A percentile compares a stretch with the other conserved stretches of the same genome.
These are phyloP conservation scores for Pseudogymnoascus sp. DNA, from an alignment of 2,329 filamentous ascomycete species.

Conservation along the genomic window DNA sequence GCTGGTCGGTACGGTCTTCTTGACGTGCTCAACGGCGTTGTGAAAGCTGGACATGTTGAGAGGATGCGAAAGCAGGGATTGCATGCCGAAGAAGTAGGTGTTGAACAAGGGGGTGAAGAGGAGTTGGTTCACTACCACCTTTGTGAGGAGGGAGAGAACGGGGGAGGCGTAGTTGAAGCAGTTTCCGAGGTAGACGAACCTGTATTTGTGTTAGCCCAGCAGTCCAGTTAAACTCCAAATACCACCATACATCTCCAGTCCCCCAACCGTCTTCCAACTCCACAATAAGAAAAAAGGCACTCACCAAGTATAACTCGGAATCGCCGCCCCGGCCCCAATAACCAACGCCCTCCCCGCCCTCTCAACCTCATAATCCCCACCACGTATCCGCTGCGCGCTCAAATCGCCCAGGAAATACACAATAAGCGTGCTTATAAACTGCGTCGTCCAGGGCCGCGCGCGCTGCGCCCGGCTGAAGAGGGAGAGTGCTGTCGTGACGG, in stretches of 20 bases:
- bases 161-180: slow-evolving; percentile 79
- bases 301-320: slow-evolving; percentile 78
- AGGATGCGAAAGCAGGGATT: slow-evolving; percentile 53
- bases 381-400: slow-evolving; percentile 50
- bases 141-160: slow-evolving; percentile 60
- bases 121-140: slow-evolving; percentile 72
- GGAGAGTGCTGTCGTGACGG: slow-evolving; percentile 43
- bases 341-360: slow-evolving; percentile 63
- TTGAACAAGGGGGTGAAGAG: slow-evolving; percentile 79
- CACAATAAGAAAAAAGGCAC: slow-evolving; percentile 19
- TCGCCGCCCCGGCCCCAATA: slow-evolving; percentile 64
- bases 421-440: slow-evolving; percentile 64
- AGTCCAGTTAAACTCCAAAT: not conserved
- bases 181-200: slow-evolving; percentile 71
- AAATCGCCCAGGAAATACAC: slow-evolving; percentile 75
- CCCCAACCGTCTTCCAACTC: not conserved
- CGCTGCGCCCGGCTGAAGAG: slow-evolving; percentile 65
- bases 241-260: not conserved
- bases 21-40: slow-evolving; percentile 48
- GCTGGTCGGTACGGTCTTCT: slow-evolving; percentile 66
- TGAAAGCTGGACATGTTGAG: slow-evolving; percentile 12
- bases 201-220: slow-evolving; percentile 26
- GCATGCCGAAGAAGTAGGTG: slow-evolving; percentile 73
- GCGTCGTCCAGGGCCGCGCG: slow-evolving; percentile 67
- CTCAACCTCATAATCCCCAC: slow-evolving; percentile 53